Percentiles rank a stretch among this genome's conserved stretches.
Conservation (phyloP, 2,329 filamentous ascomycete genomes). For the Fusarium heterosporum region DNA sequence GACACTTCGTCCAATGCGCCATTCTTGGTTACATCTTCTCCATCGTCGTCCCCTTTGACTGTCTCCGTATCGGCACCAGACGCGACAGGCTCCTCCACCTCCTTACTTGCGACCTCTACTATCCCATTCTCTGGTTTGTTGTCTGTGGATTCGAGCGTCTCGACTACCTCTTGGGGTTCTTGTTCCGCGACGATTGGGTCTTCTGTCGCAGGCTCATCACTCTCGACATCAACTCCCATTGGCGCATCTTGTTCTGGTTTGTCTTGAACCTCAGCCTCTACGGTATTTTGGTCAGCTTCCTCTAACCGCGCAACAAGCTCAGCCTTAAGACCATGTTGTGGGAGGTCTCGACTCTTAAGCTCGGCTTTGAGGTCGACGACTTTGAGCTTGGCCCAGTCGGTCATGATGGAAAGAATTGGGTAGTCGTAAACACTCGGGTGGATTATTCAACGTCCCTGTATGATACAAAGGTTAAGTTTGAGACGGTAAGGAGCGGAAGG, state of each 20-base stretch:
- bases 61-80: conserved; percentile 8
- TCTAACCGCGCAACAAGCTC: conserved; percentile 75
- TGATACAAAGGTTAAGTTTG: too few relatives aligned
- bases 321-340: conserved; percentile 76
- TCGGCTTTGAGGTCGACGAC: conserved; percentile 81
- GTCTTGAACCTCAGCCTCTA: conserved; percentile 5
- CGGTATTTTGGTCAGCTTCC: conserved; percentile 36
- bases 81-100: background rate
- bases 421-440: conserved; percentile 1
- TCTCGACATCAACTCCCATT: conserved; percentile 20
- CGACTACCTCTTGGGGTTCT: conserved; percentile 6
- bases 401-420: conserved; percentile 53
- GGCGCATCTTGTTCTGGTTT: conserved; percentile 29
- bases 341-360: conserved; percentile 77
- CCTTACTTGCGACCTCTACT: background rate
- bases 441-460: background rate
- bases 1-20: conserved; percentile 14
- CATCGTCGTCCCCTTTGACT: conserved; percentile 11
- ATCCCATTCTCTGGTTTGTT: conserved; percentile 13
- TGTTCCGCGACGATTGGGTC: background rate
- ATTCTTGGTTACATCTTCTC: conserved; percentile 19
- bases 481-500: background rate
- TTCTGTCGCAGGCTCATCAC: conserved; percentile 12
- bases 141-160: conserved; percentile 15
- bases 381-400: conserved; percentile 71